Percentiles rank a stretch among this genome's conserved stretches.
phyloP scores from a whole-genome alignment of 495 filamentous ascomycete species.

The Talaromyces wortmannii region DNA sequence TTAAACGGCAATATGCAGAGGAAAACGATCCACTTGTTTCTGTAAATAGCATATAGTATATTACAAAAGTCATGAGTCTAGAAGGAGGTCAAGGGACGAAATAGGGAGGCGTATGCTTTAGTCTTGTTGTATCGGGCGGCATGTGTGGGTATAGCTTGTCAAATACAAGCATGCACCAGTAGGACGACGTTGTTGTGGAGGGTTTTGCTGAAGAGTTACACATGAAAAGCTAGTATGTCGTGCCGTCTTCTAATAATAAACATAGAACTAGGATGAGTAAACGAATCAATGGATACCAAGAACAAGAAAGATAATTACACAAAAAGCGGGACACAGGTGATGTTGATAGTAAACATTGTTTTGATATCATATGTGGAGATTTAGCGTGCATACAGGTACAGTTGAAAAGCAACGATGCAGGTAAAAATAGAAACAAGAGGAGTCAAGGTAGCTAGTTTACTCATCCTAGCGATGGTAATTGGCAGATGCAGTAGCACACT shows the following conservation, averaged over 20 bases:
- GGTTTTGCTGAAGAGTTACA: neutral
- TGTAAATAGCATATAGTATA: neutral
- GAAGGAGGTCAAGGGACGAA: neutral
- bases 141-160: too few species aligned
- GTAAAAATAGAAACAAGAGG: neutral
- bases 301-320: neutral
- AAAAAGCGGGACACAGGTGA: neutral
- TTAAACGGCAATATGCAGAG: too few species aligned
- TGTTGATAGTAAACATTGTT: neutral
- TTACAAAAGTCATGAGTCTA: neutral
- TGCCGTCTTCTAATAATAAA: neutral
- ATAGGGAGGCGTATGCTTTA: too few species aligned
- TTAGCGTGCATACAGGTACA: neutral
- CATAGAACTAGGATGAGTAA: neutral
- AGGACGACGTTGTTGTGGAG: neutral
- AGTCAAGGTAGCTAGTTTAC: too few species aligned
- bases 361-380: neutral
- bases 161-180: neutral
- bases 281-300: neutral
- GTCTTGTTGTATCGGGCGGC: too few species aligned
- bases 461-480: neutral
- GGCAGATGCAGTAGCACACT: neutral
- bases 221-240: neutral
- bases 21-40: neutral
- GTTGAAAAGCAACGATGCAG: neutral